Evolutionary conservation across 257 asterid species (phyloP).

Genomic region (Cinchona pubescens): DNA sequence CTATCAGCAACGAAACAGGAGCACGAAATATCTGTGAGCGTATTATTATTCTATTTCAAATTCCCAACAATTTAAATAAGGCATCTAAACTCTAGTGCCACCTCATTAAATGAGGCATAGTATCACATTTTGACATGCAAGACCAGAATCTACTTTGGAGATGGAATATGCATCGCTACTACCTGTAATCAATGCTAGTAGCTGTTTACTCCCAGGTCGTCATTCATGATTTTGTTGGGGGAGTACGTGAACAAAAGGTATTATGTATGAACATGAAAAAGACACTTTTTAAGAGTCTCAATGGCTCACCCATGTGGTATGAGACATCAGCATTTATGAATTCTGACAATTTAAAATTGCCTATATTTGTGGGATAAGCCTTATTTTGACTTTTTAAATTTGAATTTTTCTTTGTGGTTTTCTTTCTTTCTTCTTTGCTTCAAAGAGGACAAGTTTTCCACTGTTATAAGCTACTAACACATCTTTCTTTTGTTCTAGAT

Average conservation of each 20-base stretch:
- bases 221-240: background rate
- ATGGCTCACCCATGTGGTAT: background rate
- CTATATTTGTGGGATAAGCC: background rate
- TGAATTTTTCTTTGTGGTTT: background rate
- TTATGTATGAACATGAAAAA: background rate
- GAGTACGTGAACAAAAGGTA: background rate
- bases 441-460: background rate
- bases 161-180: background rate
- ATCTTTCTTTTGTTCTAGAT: constrained; percentile 1
- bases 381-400: background rate
- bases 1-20: background rate
- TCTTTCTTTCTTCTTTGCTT: background rate
- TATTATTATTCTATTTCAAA: background rate
- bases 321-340: background rate
- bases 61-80: background rate
- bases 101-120: background rate
- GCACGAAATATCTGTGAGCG: background rate
- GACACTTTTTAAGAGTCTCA: background rate
- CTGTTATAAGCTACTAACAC: background rate
- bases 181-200: background rate
- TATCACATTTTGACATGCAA: background rate
- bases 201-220: background rate
- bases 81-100: background rate
- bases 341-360: too few relatives aligned
- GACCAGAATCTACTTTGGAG: background rate